phyloP scores from a whole-genome alignment of 345 rosid species.

The Aquilaria yunnanensis region DNA sequence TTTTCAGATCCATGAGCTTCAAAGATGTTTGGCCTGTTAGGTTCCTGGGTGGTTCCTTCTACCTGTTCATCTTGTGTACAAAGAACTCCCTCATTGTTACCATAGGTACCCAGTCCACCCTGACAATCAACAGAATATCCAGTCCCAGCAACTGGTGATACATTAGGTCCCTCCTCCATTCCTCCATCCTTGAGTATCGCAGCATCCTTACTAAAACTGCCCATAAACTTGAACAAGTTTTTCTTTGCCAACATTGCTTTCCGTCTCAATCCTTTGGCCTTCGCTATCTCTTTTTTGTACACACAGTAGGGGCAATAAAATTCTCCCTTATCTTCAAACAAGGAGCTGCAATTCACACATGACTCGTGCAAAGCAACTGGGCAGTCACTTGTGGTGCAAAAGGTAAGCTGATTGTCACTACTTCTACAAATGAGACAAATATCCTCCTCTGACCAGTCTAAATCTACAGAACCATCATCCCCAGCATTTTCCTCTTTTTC shows the following conservation, averaged over 20 bases:
- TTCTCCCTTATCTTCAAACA: constrained; percentile 34
- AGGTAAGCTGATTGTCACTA: too few relatives aligned
- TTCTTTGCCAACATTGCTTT: constrained; percentile 28
- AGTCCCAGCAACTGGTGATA: too few relatives aligned
- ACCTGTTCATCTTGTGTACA: not conserved
- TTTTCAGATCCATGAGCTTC: constrained; percentile 1
- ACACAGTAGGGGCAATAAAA: constrained; percentile 58
- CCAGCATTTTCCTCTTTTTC: too few relatives aligned
- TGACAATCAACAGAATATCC: too few relatives aligned
- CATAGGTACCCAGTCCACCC: too few relatives aligned
- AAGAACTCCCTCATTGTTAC: not conserved
- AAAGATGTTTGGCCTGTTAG: not conserved
- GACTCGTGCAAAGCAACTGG: too few relatives aligned
- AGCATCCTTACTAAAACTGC: not conserved
- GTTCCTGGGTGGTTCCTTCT: not conserved
- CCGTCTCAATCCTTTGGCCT: constrained; percentile 15
- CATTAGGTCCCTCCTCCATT: too few relatives aligned
- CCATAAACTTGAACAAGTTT: constrained; percentile 21
- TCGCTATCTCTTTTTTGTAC: constrained; percentile 29
- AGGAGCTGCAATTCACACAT: too few relatives aligned
- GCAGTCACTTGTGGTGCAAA: too few relatives aligned
- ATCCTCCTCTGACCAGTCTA: constrained; percentile 11
- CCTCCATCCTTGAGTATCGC: too few relatives aligned
- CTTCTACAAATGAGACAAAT: constrained; percentile 26
- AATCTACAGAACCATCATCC: not conserved